Base-by-base conservation (phyloP, 257 asterid genomes). In the Catharanthus roseus region DNA sequence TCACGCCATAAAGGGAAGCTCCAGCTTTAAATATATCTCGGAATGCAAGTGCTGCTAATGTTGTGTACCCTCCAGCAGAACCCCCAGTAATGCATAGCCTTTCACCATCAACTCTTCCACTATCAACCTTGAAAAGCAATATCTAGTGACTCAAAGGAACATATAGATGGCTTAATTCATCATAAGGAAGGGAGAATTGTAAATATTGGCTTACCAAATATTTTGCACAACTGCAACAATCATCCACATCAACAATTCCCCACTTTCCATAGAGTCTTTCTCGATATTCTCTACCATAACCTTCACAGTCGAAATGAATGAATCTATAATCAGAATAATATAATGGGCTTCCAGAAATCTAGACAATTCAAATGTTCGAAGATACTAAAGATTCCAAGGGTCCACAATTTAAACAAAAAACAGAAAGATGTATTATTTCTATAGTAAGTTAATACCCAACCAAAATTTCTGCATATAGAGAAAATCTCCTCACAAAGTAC, bases 1-100 rank as follows among this genome's bases (percentile, higher is more conserved):
- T 84, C 77, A 93, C 97, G 39, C 99, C 99, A 81, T 91, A 93
- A 80, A 93, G 76, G 56, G 99, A 93, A 72, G 96, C 87, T 62
- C 97, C 97, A 60, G 99, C 99, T 83, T 85, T 91, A 75, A 93
- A 93, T 23, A 78, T 81, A 71, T 91, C 87, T 70, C 83, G 82
- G 82, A 93, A 93, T 70, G 97, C 99, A 77, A 91, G 96, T 42
- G 97, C 92, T 42, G 97, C 99, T 61, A 93, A 76, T 74, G 99
- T 91, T 67, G 99, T 93, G 86, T 88, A 93, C 49, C 99, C 99
- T 74, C 99, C 99, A 63, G 99, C 99, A 78, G 99, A 93, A 71
- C 96, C 97, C 71, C 99, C 97, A 8, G 96, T 85, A 71, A 93
- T 93, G 77, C 99, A 93, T 67, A 93, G 80, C 67, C 97, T 85